Evolutionary conservation across 345 rosid species (phyloP).

Genomic region (Sapria himalayana): DNA sequence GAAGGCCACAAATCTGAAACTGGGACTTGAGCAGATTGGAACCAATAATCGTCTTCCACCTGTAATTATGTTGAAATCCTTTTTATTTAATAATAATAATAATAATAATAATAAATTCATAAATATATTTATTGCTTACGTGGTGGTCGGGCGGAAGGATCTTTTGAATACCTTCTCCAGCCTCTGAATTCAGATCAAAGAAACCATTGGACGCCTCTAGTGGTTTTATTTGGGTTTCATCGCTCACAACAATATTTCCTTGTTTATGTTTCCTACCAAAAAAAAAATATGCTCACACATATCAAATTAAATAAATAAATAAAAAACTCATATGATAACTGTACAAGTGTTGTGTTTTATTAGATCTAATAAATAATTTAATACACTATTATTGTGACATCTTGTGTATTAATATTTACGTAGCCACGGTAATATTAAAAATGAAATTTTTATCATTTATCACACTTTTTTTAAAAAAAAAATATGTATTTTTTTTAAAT

Average conservation of each 20-base stretch:
- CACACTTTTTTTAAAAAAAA: no score
- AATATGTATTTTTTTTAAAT: no score
- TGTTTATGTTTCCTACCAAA: no score
- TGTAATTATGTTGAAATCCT: slow-evolving; percentile 9
- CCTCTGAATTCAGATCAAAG: slow-evolving; percentile 3
- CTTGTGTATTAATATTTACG: no score
- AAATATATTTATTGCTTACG: slow-evolving; percentile 18
- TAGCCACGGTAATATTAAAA: no score
- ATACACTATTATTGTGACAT: no score
- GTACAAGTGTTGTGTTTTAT: no score
- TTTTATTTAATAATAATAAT: not conserved
- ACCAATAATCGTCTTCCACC: slow-evolving; percentile 57
- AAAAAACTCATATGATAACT: not conserved
- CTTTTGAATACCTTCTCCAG: slow-evolving; percentile 26
- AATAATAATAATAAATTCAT: not conserved
- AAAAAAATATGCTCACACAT: no score
- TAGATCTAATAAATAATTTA: no score
- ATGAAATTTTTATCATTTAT: no score
- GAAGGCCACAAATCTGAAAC: slow-evolving; percentile 46
- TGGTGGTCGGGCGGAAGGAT: slow-evolving; percentile 28
- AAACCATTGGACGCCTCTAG: slow-evolving; percentile 3
- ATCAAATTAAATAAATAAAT: slow-evolving; percentile 30
- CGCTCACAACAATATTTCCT: no score
- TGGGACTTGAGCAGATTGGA: slow-evolving; percentile 30
- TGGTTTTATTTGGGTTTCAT: no score